phyloP scores from a whole-genome alignment of 2,329 filamentous ascomycete genomes.

The Colletotrichum sidae region DNA sequence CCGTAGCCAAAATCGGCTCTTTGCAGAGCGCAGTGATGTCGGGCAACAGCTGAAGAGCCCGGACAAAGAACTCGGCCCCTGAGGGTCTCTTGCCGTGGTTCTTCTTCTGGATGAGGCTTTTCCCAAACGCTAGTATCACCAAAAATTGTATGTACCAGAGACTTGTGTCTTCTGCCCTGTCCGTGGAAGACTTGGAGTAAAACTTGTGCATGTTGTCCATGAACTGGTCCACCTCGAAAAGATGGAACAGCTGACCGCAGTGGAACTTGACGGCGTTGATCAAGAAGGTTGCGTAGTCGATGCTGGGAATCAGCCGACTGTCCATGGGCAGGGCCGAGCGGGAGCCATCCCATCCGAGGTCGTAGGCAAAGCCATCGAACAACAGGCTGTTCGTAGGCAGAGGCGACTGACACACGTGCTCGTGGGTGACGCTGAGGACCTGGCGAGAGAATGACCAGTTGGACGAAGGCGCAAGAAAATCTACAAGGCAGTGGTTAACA shows the following conservation, averaged over 20 bases:
- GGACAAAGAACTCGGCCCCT: constrained; percentile 59
- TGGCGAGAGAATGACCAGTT: constrained; percentile 67
- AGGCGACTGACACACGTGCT: constrained; percentile 57
- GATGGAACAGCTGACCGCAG: constrained; percentile 63
- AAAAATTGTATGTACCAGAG: constrained; percentile 67
- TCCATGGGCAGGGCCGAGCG: constrained; percentile 5
- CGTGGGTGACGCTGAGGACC: constrained; percentile 60
- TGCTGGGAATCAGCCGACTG: constrained; percentile 43
- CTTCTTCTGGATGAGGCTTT: constrained; percentile 59
- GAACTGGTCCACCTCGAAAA: constrained; percentile 65
- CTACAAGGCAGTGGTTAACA: constrained; percentile 42
- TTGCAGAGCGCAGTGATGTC: constrained; percentile 53
- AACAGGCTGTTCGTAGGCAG: constrained; percentile 56
- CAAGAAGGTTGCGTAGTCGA: constrained; percentile 63
- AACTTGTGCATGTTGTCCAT: constrained; percentile 50
- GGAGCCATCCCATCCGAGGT: constrained; percentile 42
- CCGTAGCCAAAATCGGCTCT: constrained; percentile 58
- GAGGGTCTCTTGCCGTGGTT: constrained; percentile 52
- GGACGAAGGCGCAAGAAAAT: constrained; percentile 65
- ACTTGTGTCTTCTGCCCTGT: constrained; percentile 34
- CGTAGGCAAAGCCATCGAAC: constrained; percentile 64
- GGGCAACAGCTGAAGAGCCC: constrained; percentile 57
- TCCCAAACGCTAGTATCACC: constrained; percentile 66
- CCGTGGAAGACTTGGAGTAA: constrained; percentile 40
- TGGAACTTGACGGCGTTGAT: constrained; percentile 69